Percentiles rank a stretch among this genome's conserved stretches.
phyloP scores from a whole-genome alignment of 192 early-diverging fungal species.

The Coemansia sp. region DNA sequence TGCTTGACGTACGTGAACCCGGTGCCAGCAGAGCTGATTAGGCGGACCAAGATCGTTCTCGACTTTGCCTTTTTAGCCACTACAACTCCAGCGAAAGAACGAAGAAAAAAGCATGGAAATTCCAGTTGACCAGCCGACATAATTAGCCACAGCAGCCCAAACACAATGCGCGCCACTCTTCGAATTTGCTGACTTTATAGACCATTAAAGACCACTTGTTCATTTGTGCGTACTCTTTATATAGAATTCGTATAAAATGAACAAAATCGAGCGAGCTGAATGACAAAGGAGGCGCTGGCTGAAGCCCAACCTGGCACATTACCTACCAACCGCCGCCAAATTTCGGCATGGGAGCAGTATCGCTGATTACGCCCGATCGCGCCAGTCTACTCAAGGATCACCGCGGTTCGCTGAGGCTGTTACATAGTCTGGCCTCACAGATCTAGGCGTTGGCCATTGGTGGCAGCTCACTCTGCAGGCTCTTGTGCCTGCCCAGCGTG shows the following conservation, averaged over 20 bases:
- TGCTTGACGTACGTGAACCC: constrained; percentile 87
- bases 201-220: no score
- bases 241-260: not conserved
- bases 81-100: constrained; percentile 11
- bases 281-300: no score
- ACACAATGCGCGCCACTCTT: no score
- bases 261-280: not conserved
- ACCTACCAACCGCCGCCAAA: not conserved
- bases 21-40: constrained; percentile 85
- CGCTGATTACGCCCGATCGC: no score
- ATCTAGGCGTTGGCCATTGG: not conserved
- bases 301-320: no score
- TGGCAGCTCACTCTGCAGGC: not conserved
- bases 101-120: no score
- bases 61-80: constrained; percentile 85
- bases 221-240: not conserved
- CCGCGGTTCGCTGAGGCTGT: no score
- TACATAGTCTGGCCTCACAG: not conserved
- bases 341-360: no score
- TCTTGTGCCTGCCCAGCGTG: not conserved
- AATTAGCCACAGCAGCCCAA: no score
- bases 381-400: no score
- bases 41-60: constrained; percentile 78
- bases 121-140: no score
- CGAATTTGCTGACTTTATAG: no score